Conservation (phyloP, 805 yeast species). For the Zygosaccharomyces gambellarensis region DNA sequence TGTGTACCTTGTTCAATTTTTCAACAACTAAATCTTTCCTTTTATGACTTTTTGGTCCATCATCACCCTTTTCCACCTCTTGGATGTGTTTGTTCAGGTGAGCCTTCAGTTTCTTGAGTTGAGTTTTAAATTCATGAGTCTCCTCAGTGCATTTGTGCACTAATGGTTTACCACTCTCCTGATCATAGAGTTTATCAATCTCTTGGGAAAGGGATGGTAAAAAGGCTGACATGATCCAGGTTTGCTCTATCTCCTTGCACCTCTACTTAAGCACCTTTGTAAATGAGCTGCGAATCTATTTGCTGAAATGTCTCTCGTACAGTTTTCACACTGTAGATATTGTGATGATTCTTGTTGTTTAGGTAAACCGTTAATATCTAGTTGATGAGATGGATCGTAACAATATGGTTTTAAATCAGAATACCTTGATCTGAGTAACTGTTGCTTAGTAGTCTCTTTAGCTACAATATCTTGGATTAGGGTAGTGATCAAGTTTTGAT, state of each 20-base stretch:
- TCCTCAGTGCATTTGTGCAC: constrained; percentile 26
- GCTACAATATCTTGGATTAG: constrained; percentile 33
- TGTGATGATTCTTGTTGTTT: constrained; percentile 33
- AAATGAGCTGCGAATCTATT: constrained; percentile 90
- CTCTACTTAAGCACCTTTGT: constrained; percentile 81
- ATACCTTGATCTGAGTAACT: constrained; percentile 21
- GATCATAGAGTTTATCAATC: constrained; percentile 19
- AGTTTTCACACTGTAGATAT: constrained; percentile 74
- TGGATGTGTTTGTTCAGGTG: constrained; percentile 37
- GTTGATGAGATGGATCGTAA: constrained; percentile 24
- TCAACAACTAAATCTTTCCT: constrained; percentile 29
- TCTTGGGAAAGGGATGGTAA: constrained; percentile 19
- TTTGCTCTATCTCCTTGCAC: constrained; percentile 41
- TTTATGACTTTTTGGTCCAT: constrained; percentile 17
- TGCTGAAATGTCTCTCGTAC: constrained; percentile 84
- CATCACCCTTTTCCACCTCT: constrained; percentile 19
- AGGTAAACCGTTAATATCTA: constrained; percentile 29
- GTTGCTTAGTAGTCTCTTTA: constrained; percentile 23
- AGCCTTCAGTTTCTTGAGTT: constrained; percentile 39
- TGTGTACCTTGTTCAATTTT: constrained; percentile 28
- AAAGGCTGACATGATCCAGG: constrained; percentile 17
- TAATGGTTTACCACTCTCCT: constrained; percentile 16
- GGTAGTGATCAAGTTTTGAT: constrained; percentile 25
- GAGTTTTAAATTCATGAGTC: constrained; percentile 36
- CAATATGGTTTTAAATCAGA: constrained; percentile 25